Conservation (phyloP, 345 rosid species). For the Abelmoschus esculentus region DNA sequence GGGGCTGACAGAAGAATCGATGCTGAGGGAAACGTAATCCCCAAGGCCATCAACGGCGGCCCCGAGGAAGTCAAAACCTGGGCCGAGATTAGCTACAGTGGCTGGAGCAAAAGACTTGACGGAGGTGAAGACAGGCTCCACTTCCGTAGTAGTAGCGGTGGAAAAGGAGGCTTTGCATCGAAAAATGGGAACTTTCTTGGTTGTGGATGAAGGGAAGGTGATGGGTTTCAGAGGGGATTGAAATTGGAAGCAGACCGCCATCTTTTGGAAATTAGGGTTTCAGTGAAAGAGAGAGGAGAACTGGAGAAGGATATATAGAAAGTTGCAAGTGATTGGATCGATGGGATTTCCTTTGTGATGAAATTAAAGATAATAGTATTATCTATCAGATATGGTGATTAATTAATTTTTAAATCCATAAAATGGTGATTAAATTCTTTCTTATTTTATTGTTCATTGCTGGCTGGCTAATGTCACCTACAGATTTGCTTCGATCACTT, state of each 20-base stretch:
- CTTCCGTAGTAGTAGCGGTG: conserved; percentile 34
- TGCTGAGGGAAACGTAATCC: neutral
- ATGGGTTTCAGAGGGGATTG: neutral
- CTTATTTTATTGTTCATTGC: no score
- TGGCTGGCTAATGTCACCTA: neutral
- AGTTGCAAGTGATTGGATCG: neutral
- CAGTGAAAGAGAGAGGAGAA: neutral
- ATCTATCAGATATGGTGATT: no score
- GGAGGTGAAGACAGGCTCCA: conserved; percentile 61
- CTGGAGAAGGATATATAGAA: no score
- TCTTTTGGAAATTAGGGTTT: neutral
- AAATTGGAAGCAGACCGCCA: neutral
- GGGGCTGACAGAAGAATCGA: neutral
- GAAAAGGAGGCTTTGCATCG: neutral
- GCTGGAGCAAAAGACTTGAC: conserved; percentile 82
- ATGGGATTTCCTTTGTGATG: neutral
- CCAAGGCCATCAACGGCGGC: neutral
- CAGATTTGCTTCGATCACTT: no score
- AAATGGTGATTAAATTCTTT: no score
- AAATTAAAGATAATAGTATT: no score
- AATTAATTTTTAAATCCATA: no score
- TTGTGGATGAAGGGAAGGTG: neutral
- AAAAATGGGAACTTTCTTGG: neutral
- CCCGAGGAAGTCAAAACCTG: conserved; percentile 83
- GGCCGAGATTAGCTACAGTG: conserved; percentile 82